phyloP scores from a whole-genome alignment of 2,329 filamentous ascomycete genomes.

The Botrytis aclada region DNA sequence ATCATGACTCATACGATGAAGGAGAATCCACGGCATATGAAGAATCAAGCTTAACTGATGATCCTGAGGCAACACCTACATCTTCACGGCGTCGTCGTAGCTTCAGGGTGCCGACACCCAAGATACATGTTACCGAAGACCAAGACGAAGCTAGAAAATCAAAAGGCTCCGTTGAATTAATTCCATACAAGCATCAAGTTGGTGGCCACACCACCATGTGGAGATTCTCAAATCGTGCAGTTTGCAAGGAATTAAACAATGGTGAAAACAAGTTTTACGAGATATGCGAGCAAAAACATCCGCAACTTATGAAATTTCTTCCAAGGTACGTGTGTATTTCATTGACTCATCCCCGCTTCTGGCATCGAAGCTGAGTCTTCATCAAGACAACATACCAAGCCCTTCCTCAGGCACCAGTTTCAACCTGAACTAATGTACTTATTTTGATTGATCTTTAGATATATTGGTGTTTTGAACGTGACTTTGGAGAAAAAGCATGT shows the following conservation, averaged over 20 bases:
- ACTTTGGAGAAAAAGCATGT: constrained; percentile 78
- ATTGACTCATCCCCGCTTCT: constrained; percentile 33
- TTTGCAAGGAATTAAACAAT: constrained; percentile 98
- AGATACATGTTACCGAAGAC: constrained; percentile 51
- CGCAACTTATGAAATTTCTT: constrained; percentile 84
- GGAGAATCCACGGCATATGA: constrained; percentile 29
- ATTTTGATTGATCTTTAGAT: constrained; percentile 52
- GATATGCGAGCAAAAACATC: constrained; percentile 86
- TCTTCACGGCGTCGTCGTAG: constrained; percentile 39
- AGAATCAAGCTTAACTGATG: constrained; percentile 32
- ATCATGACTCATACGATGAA: constrained; percentile 31
- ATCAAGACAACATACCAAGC: constrained; percentile 24
- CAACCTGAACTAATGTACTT: constrained; percentile 25
- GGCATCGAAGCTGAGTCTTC: constrained; percentile 32
- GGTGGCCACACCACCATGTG: constrained; percentile 95
- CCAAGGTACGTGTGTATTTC: constrained; percentile 60
- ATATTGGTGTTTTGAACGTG: constrained; percentile 95
- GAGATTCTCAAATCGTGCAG: constrained; percentile 89
- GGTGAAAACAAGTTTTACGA: constrained; percentile 99
- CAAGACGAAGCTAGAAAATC: constrained; percentile 49
- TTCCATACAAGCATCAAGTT: constrained; percentile 96
- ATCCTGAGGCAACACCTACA: constrained; percentile 34
- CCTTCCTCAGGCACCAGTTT: background rate
- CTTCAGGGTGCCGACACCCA: constrained; percentile 45
- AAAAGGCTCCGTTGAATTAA: constrained; percentile 88